Evolutionary conservation across 371 early-diverging fungal genomes (phyloP).

Genomic region (Mortierella sp.): DNA sequence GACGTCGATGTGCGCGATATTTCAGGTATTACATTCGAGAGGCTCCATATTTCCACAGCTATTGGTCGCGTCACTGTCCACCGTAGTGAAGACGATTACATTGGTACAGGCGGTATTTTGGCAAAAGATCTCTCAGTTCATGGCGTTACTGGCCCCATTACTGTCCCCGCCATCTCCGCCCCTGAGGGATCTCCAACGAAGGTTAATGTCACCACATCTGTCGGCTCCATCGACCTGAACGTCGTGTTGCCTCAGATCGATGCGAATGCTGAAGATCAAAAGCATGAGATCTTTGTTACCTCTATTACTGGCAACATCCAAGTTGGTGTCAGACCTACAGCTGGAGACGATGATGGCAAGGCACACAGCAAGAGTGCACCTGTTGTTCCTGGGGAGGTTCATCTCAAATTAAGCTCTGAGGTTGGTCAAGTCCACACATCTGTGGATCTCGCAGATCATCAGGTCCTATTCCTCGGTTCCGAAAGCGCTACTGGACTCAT

Average conservation of each 20-base stretch:
- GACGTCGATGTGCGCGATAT: constrained; percentile 7
- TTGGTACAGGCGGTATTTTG: not conserved
- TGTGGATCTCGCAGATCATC: constrained; percentile 15
- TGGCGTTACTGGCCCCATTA: constrained; percentile 2
- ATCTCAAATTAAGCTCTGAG: constrained; percentile 1
- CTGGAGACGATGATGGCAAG: not conserved
- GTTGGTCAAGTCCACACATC: constrained; percentile 3
- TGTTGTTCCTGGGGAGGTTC: constrained; percentile 1
- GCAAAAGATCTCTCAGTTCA: not conserved
- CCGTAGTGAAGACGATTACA: not conserved
- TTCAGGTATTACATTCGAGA: constrained; percentile 14
- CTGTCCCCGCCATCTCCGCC: constrained; percentile 2
- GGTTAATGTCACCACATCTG: not conserved
- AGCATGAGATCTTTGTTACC: constrained; percentile 8
- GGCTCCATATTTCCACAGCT: not conserved
- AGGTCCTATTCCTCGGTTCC: constrained; percentile 10
- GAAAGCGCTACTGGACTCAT: constrained; percentile 7
- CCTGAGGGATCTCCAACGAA: constrained; percentile 11
- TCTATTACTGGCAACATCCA: constrained; percentile 8
- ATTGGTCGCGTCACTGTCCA: constrained; percentile 12
- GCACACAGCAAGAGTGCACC: not conserved
- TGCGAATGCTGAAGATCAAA: not conserved
- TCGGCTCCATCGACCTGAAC: constrained; percentile 13
- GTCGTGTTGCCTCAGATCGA: not conserved
- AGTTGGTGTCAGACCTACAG: constrained; percentile 4